Conservation (phyloP, 2,329 filamentous ascomycete genomes). For the Chaetomium strumarium region DNA sequence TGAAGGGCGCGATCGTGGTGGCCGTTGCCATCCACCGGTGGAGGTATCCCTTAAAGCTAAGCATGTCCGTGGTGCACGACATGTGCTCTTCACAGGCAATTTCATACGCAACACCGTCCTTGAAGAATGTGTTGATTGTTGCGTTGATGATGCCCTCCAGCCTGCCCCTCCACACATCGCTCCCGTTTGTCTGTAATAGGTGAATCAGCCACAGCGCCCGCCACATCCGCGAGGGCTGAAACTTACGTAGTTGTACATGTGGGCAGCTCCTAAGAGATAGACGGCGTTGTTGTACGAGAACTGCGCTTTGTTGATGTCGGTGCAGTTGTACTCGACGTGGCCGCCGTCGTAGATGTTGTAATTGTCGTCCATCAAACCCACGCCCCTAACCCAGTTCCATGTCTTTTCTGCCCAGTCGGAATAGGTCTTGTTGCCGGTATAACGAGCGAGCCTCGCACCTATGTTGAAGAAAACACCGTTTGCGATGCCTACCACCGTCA, state of each 20-base stretch:
- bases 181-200: conserved; percentile 42
- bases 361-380: conserved; percentile 53
- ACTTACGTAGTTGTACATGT: conserved; percentile 60
- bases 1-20: conserved; percentile 55
- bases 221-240: too few species aligned
- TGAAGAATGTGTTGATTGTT: conserved; percentile 45
- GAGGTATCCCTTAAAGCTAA: conserved; percentile 65
- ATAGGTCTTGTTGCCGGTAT: conserved; percentile 62
- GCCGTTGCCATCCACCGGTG: conserved; percentile 58
- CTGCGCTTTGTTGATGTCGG: conserved; percentile 51
- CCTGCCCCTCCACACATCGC: conserved; percentile 21
- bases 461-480: conserved; percentile 61
- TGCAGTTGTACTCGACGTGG: conserved; percentile 52
- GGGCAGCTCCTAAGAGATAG: conserved; percentile 56
- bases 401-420: conserved; percentile 55
- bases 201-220: not conserved
- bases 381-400: conserved; percentile 54
- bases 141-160: conserved; percentile 49
- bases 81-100: conserved; percentile 55
- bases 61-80: conserved; percentile 64
- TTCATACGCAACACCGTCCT: conserved; percentile 58
- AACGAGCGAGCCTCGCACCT: conserved; percentile 65
- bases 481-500: conserved; percentile 52
- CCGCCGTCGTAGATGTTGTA: conserved; percentile 58
- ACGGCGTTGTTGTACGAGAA: conserved; percentile 63